phyloP scores from a whole-genome alignment of 192 early-diverging fungal species.

The Anaeromyces robustus region DNA sequence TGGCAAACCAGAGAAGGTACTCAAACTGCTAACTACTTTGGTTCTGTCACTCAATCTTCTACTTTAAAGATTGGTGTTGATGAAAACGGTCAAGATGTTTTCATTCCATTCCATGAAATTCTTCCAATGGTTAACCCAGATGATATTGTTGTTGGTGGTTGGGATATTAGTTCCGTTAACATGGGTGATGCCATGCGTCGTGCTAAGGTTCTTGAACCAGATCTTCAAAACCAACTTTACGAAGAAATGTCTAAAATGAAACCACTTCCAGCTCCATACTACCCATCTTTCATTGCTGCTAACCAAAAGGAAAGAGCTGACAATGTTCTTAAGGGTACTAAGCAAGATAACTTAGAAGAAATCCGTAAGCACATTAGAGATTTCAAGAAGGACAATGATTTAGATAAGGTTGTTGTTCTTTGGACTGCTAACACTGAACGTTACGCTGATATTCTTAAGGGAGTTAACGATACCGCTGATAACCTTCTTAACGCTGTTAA shows the following conservation, averaged over 20 bases:
- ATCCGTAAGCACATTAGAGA: constrained; percentile 87
- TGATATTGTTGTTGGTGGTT: constrained; percentile 93
- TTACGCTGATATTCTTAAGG: constrained; percentile 62
- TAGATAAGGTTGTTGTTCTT: constrained; percentile 89
- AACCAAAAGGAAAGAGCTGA: constrained; percentile 96
- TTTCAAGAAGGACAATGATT: constrained; percentile 72
- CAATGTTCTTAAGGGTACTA: constrained; percentile 69
- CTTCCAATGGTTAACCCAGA: constrained; percentile 95
- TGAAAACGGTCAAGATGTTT: constrained; percentile 69
- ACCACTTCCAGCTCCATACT: constrained; percentile 93
- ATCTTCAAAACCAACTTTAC: constrained; percentile 84
- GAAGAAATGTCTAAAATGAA: constrained; percentile 63
- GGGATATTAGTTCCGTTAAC: constrained; percentile 84
- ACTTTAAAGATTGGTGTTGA: constrained; percentile 86
- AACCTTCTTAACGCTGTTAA: constrained; percentile 73
- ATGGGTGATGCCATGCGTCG: constrained; percentile 86
- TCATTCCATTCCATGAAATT: constrained; percentile 81
- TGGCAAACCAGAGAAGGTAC: constrained; percentile 91
- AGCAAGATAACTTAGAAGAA: constrained; percentile 81
- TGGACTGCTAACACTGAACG: constrained; percentile 99
- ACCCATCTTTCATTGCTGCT: constrained; percentile 97
- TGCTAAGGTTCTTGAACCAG: constrained; percentile 87
- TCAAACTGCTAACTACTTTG: constrained; percentile 91
- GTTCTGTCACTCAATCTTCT: constrained; percentile 88
- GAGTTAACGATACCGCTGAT: constrained; percentile 92